A percentile compares a stretch with the other conserved stretches of the same genome.
phyloP scores from a whole-genome alignment of 1,284 basidiomycete species.

The Naganishia sp. region DNA sequence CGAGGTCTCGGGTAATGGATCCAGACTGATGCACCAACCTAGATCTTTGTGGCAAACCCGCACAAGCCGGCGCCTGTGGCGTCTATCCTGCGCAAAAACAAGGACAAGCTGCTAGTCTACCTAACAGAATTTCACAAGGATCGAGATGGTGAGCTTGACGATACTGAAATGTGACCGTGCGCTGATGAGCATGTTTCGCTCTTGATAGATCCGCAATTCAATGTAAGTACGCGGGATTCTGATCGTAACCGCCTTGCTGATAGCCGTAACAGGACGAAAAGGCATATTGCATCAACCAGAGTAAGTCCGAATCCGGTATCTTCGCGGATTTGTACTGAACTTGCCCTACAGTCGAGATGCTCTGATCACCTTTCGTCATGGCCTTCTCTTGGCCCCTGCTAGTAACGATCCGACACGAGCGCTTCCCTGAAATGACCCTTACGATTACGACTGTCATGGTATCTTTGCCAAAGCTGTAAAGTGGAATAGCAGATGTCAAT shows the following conservation, averaged over 20 bases:
- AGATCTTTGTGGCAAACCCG: slow-evolving; percentile 98
- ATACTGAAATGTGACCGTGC: slow-evolving; percentile 11
- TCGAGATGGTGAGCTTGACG: slow-evolving; percentile 71
- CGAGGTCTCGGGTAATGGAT: not conserved
- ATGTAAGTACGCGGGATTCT: slow-evolving; percentile 56
- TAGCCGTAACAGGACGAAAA: slow-evolving; percentile 74
- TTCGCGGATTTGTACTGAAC: not conserved
- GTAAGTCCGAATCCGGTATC: slow-evolving; percentile 40
- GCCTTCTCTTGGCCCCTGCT: not conserved
- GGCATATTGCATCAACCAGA: slow-evolving; percentile 90
- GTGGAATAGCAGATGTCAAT: too few relatives aligned
- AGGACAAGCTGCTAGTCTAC: slow-evolving; percentile 87
- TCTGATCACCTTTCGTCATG: not conserved
- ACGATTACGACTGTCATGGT: too few relatives aligned
- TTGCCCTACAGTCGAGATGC: slow-evolving; percentile 15
- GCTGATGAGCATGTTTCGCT: not conserved
- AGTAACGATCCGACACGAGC: not conserved
- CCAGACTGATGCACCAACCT: not conserved
- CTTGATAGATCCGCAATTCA: slow-evolving; percentile 83
- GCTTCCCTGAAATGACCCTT: not conserved
- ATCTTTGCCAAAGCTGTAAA: too few relatives aligned
- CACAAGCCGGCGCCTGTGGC: slow-evolving; percentile 98
- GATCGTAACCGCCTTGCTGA: too few relatives aligned
- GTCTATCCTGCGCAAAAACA: slow-evolving; percentile 84
- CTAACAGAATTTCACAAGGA: slow-evolving; percentile 95